Conservation (phyloP, 306 rosid species). For the Citrullus amarus region DNA sequence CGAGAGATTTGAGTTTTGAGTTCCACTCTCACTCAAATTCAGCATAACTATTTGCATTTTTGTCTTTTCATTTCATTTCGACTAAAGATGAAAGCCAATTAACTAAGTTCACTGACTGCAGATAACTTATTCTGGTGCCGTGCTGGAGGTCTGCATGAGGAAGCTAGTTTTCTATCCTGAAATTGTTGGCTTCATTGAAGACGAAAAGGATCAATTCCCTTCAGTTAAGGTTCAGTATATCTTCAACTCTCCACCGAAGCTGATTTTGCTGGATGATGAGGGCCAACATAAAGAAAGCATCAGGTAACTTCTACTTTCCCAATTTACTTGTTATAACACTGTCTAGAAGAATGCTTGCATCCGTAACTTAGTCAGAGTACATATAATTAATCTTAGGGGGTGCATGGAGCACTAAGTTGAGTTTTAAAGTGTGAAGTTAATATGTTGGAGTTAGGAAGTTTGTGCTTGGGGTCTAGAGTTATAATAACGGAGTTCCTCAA, state of each 20-base stretch:
- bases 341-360: not conserved
- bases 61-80: not conserved
- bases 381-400: not conserved
- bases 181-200: constrained; percentile 84
- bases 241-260: constrained; percentile 86
- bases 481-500: too few species aligned
- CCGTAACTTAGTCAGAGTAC: not conserved
- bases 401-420: too few species aligned
- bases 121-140: constrained; percentile 73
- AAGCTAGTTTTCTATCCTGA: constrained; percentile 94
- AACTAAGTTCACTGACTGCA: constrained; percentile 14
- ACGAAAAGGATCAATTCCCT: constrained; percentile 66
- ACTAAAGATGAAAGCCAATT: constrained; percentile 1
- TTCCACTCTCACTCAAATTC: not conserved
- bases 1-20: not conserved
- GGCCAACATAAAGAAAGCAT: constrained; percentile 73
- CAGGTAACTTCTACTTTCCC: constrained; percentile 31
- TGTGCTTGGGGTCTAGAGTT: too few species aligned
- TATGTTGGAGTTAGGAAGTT: too few species aligned
- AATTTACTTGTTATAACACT: not conserved
- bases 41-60: not conserved
- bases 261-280: constrained; percentile 67
- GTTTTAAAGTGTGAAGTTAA: too few species aligned
- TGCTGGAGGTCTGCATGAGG: constrained; percentile 92
- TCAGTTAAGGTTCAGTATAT: constrained; percentile 60